Evolutionary conservation across 2,329 filamentous ascomycete species (phyloP).

Genomic region (Ophiostoma piceae): DNA sequence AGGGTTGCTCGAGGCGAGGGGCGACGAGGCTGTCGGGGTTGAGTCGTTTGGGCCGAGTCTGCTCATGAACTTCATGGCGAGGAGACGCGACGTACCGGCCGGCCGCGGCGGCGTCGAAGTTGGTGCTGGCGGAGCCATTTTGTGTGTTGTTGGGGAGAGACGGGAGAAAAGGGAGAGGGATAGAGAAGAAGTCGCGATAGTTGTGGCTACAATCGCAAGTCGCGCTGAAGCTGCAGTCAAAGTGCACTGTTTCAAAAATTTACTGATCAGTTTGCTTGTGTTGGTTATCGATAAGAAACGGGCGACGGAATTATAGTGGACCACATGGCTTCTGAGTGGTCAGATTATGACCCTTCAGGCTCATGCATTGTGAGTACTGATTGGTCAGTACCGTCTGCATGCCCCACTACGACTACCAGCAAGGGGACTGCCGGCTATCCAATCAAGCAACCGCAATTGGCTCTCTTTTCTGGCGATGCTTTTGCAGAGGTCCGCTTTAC

Average conservation of each 20-base stretch:
- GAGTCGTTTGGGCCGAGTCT: constrained; percentile 63
- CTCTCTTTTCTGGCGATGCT: constrained; percentile 12
- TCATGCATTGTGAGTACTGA: not conserved
- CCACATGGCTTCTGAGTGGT: not conserved
- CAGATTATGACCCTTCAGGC: not conserved
- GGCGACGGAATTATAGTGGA: not conserved
- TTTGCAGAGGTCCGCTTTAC: constrained; percentile 16
- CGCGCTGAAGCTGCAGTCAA: not conserved
- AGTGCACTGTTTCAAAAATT: constrained; percentile 13
- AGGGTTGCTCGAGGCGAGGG: constrained; percentile 32
- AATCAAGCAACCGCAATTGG: constrained; percentile 16
- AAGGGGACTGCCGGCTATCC: constrained; percentile 12
- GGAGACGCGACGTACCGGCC: constrained; percentile 72
- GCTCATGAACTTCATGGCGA: constrained; percentile 99
- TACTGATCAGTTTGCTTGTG: constrained; percentile 2
- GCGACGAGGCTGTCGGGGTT: constrained; percentile 19
- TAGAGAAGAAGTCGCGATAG: not conserved
- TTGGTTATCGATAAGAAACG: constrained; percentile 19
- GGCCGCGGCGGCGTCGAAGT: constrained; percentile 32
- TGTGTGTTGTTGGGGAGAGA: not conserved
- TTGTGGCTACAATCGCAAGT: not conserved
- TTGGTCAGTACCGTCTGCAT: not conserved
- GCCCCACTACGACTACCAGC: not conserved
- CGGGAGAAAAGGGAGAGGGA: not conserved
- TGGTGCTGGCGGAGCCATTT: constrained; percentile 21